Evolutionary conservation across 352 stramenopile genomes (phyloP).

Genomic region (Phytophthora agathidicida): DNA sequence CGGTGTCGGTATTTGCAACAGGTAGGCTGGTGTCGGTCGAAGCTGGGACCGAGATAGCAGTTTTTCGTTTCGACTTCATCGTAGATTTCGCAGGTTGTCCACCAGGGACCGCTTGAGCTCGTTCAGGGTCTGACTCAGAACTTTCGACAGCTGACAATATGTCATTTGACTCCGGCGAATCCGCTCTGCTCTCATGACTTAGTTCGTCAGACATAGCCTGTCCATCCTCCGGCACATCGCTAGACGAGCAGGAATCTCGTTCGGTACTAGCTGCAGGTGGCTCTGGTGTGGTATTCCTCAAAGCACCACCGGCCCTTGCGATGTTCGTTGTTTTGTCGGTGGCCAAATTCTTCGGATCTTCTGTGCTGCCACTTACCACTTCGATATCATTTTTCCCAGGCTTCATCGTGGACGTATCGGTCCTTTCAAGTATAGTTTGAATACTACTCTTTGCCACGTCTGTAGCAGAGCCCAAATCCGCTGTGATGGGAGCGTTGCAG

Average conservation of each 20-base stretch:
- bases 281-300: neutral
- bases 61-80: slow-evolving; percentile 30
- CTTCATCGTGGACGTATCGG: neutral
- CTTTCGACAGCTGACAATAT: slow-evolving; percentile 17
- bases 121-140: slow-evolving; percentile 32
- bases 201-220: slow-evolving; percentile 1
- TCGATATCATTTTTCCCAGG: neutral
- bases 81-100: slow-evolving; percentile 2
- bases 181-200: neutral
- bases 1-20: neutral
- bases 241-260: slow-evolving; percentile 19
- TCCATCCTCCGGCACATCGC: slow-evolving; percentile 11
- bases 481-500: neutral
- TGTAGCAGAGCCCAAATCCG: no score
- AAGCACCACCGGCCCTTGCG: neutral
- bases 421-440: no score
- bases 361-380: neutral
- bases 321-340: neutral
- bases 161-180: slow-evolving; percentile 11
- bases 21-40: neutral
- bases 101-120: slow-evolving; percentile 7
- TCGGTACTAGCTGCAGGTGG: slow-evolving; percentile 6
- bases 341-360: neutral
- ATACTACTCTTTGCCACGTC: neutral
- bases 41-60: neutral